phyloP scores from a whole-genome alignment of 805 yeast genomes.

The Saturnispora saitoi region DNA sequence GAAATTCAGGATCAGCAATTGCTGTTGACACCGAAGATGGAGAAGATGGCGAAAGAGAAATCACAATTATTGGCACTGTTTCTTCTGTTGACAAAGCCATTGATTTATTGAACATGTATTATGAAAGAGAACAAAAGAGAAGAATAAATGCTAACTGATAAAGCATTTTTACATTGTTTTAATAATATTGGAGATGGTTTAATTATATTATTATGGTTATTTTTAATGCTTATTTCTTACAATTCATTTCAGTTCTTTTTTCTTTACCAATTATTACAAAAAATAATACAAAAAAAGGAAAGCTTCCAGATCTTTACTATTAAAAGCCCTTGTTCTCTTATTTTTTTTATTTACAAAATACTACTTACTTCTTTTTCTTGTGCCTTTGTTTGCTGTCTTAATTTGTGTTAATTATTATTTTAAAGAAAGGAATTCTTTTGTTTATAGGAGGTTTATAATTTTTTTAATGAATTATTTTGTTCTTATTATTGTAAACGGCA shows the following conservation, averaged over 20 bases:
- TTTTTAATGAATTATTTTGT: neutral
- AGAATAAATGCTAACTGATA: slow-evolving; percentile 16
- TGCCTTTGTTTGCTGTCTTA: neutral
- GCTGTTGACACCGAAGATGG: slow-evolving; percentile 60
- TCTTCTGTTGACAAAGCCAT: slow-evolving; percentile 51
- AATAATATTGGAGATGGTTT: neutral
- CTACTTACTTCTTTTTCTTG: neutral
- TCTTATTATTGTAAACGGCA: too few species aligned
- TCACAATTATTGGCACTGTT: slow-evolving; percentile 59
- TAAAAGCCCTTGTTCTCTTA: neutral
- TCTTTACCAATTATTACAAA: neutral
- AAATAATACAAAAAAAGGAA: neutral
- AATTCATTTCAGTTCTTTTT: slow-evolving; percentile 1
- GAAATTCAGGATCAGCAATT: slow-evolving; percentile 69
- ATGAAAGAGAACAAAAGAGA: slow-evolving; percentile 44
- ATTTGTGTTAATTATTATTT: neutral
- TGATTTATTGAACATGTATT: slow-evolving; percentile 43
- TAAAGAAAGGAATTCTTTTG: neutral
- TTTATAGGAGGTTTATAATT: neutral
- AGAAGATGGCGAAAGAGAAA: slow-evolving; percentile 54
- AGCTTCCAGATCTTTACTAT: neutral
- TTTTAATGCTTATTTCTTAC: neutral
- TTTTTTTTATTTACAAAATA: neutral
- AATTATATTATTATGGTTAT: neutral
- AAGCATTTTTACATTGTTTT: neutral